A percentile compares a stretch with the other conserved stretches of the same genome.
Conservation (phyloP, 2,329 filamentous ascomycete species). For the Phyllosticta citribraziliensis region DNA sequence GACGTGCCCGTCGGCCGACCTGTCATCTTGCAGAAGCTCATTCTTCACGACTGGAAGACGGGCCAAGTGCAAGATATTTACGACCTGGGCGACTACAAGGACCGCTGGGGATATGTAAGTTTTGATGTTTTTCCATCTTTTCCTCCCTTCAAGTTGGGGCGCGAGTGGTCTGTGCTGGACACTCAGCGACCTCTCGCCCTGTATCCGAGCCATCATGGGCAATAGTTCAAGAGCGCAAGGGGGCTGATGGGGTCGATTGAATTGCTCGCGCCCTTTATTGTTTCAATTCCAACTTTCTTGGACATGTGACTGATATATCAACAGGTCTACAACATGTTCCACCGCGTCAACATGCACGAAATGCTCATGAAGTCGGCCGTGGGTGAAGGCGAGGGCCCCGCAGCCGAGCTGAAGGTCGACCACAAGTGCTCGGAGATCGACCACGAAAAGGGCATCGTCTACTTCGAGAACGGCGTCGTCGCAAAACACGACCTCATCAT, state of each 20-base stretch:
- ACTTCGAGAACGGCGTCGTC: conserved; percentile 37
- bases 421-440: conserved; percentile 48
- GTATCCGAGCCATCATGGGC: no score
- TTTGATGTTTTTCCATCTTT: neutral
- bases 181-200: no score
- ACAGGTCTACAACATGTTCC: conserved; percentile 56
- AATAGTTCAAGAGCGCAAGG: no score
- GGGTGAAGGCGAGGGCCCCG: conserved; percentile 43
- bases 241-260: no score
- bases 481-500: conserved; percentile 50
- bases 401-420: conserved; percentile 51
- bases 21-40: conserved; percentile 55
- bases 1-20: conserved; percentile 55
- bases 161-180: conserved; percentile 13
- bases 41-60: conserved; percentile 61
- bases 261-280: no score
- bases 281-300: no score
- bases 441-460: conserved; percentile 30
- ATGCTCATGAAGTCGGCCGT: conserved; percentile 55
- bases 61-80: conserved; percentile 57
- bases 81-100: conserved; percentile 53
- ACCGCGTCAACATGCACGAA: conserved; percentile 57
- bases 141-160: neutral
- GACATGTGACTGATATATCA: neutral
- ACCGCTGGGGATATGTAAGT: conserved; percentile 49